Base-by-base conservation (phyloP, 2,329 filamentous ascomycete species). In the Phialemoniopsis sp. region DNA sequence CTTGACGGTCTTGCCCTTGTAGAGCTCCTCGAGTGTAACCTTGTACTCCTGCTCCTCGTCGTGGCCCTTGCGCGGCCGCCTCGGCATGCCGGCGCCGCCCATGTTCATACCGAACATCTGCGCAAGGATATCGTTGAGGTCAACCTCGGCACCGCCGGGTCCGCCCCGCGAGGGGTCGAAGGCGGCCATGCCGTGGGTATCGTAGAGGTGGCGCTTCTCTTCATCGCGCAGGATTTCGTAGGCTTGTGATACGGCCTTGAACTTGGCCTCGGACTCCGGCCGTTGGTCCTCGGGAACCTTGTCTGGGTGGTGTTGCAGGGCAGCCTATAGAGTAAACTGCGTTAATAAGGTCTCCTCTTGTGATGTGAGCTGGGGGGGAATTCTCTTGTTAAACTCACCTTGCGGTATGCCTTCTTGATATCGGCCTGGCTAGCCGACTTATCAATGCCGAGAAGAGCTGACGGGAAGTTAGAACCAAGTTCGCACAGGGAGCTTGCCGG, bases 151-250 rank as follows among this genome's bases (percentile, higher is more conserved):
- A 14, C 80, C 83, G 16, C 78, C 80, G 57, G 72, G 71, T 31
- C 72, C 73, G 38, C 84, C 82, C 39, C 80, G 72, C 29, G 80
- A 82, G 37, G 86, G 80, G 59, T 96, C 89, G 59, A 98, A 97
- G 43, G 91, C 93, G 32, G 87, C 80, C 90, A 97, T 96, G 67
- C 93, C 93, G 59, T 95, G 88, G 46, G 81, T 82, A 58, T 98
- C 93, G 70, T 98, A 98, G 46, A 94, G 67, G 41, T 87, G 77
- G 56, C 93, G 85, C 64, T 95, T 96, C 46, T 97, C 82, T 47
- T 97, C 91, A 73, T 98, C 91, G 67, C 81, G 85, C 40, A 98
- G 88, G 59, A 98, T 97, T 60, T 98, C 93, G 72, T 98, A 98
- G 52, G 93, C 93, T 67, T 94, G 85, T 44, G 87, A 90, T 42